These are phyloP conservation scores for Cryptococcus maquisensis DNA, from an alignment of 1,284 basidiomycete species.

Conservation along the genomic window DNA sequence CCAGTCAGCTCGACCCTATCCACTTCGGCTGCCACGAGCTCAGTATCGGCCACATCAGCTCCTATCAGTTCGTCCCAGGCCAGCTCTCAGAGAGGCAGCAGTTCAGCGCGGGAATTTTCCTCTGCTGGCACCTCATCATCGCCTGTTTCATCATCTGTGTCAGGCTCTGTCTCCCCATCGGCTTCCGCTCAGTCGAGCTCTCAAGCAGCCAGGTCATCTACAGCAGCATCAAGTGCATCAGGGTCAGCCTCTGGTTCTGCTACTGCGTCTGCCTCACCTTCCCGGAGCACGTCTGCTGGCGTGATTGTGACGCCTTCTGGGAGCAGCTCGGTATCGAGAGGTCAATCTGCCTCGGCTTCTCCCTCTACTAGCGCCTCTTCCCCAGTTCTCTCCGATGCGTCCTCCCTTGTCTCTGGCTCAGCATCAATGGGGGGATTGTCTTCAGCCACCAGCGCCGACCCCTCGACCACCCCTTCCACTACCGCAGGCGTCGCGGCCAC, in stretches of 20 bases:
- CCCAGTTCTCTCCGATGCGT: neutral
- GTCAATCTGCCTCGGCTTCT: neutral
- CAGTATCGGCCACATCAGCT: neutral
- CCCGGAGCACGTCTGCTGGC: neutral
- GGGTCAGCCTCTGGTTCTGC: neutral
- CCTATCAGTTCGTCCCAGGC: neutral
- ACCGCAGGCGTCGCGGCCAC: neutral
- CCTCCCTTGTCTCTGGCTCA: too few species aligned
- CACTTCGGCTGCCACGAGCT: neutral
- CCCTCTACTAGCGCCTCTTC: neutral
- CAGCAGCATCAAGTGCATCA: neutral
- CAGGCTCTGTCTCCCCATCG: neutral
- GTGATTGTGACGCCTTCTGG: neutral
- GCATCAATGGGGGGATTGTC: neutral
- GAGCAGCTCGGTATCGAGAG: neutral
- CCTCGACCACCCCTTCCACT: neutral
- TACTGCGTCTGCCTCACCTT: neutral
- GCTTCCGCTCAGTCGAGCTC: neutral
- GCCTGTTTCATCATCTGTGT: neutral
- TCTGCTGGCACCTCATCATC: neutral
- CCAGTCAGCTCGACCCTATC: neutral
- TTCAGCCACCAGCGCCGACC: neutral
- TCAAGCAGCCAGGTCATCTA: neutral
- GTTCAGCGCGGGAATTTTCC: neutral
- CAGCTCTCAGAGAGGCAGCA: neutral